Evolutionary conservation across 257 asterid species (phyloP), one percentile per base, ranked within the genome.

Genomic region (Lavandula angustifolia): DNA sequence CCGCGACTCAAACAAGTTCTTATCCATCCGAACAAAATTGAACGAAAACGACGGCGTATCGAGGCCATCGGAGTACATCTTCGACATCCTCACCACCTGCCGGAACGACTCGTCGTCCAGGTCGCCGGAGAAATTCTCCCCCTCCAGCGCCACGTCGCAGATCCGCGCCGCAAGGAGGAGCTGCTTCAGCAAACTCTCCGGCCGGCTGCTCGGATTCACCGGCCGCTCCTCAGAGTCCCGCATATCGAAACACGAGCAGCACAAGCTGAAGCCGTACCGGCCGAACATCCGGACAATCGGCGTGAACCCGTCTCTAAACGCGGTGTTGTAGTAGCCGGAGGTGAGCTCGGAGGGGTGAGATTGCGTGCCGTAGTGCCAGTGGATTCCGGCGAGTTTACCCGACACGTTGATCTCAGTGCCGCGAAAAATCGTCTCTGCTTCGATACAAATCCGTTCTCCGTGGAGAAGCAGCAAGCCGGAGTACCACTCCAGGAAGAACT

Each of bases 401-500:
- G 83, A 84, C 80, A 83, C 62, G 76, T 54, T 74, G 29, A 88
- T 78, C 73, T 86, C 80, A 44, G 73, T 65, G 8, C 85, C 92
- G 43, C 79, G 75, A 59, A 88, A 88, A 58, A 84, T 84, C 8
- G 79, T 52, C 64, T 76, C 86, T 11, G 92, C 92, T 70, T 86
- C 95, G 67, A 75, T 55, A 67, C 96, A 88, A 54, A 88, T 82
- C 69, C 87, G 81, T 60, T 88, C 92, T 49, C 95, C 95, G 9
- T 88, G 96, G 72, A 69, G 71, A 53, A 88, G 83, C 66, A 88
- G 82, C 86, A 86, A 55, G 13, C 78, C 77, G 0, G 95, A 86
- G 79, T 88, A 86, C 96, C 96, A 88, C 61, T 68, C 75, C 3
- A 86, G 87, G 82, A 86, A 88, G 81, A 88, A 88, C 59, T 80